These are phyloP conservation scores for Penicillium sp. DNA, from an alignment of 2,329 filamentous ascomycete species.

Conservation along the genomic window DNA sequence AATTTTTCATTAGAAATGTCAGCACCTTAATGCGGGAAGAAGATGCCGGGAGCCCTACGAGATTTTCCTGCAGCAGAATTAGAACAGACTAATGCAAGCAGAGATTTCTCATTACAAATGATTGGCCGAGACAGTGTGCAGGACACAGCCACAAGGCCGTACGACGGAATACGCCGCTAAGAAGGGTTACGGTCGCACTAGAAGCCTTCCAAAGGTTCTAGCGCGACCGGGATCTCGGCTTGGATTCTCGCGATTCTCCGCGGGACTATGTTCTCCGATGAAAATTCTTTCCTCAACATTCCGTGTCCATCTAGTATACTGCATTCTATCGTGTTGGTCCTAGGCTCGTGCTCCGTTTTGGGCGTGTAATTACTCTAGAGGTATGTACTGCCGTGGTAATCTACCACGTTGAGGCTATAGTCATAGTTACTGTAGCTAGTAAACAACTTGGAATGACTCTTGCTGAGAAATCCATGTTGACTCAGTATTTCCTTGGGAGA, in stretches of 20 bases:
- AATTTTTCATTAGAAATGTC: conserved; percentile 17
- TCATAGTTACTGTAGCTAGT: not conserved
- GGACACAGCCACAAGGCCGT: conserved; percentile 18
- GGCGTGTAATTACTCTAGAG: not conserved
- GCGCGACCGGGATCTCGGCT: conserved; percentile 13
- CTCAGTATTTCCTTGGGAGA: not conserved
- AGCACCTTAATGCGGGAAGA: conserved; percentile 18
- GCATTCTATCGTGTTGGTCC: not conserved
- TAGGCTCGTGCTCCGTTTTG: not conserved
- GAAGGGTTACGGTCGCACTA: conserved; percentile 3
- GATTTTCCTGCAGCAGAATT: conserved; percentile 16
- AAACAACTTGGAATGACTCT: not conserved
- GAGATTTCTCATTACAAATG: conserved; percentile 15
- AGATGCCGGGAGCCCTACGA: conserved; percentile 7
- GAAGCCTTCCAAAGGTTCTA: conserved; percentile 14
- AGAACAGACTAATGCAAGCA: conserved; percentile 23
- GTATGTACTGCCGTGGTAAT: not conserved
- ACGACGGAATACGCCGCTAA: conserved; percentile 8
- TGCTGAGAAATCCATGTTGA: not conserved
- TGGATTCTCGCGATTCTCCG: not conserved
- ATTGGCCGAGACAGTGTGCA: conserved; percentile 12
- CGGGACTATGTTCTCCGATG: not conserved
- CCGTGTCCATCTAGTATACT: not conserved
- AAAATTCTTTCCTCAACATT: not conserved
- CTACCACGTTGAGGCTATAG: not conserved